Evolutionary conservation across 2,329 filamentous ascomycete species (phyloP).

Genomic region (Bimuria novae-zelandiae): DNA sequence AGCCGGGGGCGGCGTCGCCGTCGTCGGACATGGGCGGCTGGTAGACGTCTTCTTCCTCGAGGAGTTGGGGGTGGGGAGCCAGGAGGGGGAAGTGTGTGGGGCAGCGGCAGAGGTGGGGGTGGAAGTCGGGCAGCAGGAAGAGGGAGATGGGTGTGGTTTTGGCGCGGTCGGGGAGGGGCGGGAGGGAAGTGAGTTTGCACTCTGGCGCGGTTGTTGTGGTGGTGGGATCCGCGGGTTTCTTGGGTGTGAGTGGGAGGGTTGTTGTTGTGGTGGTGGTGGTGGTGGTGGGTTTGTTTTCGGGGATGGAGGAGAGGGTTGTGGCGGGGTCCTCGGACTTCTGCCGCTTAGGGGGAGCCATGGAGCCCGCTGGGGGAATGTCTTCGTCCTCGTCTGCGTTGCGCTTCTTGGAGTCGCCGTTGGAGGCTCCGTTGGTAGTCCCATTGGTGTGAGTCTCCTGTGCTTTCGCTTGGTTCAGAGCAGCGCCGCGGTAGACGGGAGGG

Average conservation of each 20-base stretch:
- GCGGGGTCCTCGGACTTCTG: constrained; percentile 42
- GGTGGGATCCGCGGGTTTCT: constrained; percentile 25
- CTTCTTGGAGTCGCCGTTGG: constrained; percentile 44
- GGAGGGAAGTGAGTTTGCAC: constrained; percentile 68
- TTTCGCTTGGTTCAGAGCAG: constrained; percentile 22
- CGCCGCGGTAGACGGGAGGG: constrained; percentile 64
- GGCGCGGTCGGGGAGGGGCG: constrained; percentile 55
- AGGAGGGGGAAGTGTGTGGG: constrained; percentile 76
- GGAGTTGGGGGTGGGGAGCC: constrained; percentile 73
- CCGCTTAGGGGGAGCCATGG: constrained; percentile 34
- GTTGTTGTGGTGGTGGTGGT: constrained; percentile 18
- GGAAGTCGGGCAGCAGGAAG: constrained; percentile 80
- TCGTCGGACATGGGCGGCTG: constrained; percentile 79
- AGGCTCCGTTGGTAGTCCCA: constrained; percentile 25
- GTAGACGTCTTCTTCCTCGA: constrained; percentile 93
- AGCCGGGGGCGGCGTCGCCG: constrained; percentile 59
- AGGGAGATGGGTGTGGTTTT: constrained; percentile 72
- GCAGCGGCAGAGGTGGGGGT: constrained; percentile 82
- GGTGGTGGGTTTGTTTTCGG: constrained; percentile 24
- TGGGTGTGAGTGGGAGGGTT: constrained; percentile 34
- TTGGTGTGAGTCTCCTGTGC: constrained; percentile 13
- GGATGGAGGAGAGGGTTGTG: constrained; percentile 41
- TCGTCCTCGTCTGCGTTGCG: constrained; percentile 53
- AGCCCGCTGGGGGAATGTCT: constrained; percentile 16
- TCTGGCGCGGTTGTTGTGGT: constrained; percentile 12